Base-by-base conservation (phyloP, 1,284 basidiomycete species). In the Clitocybe nebularis region DNA sequence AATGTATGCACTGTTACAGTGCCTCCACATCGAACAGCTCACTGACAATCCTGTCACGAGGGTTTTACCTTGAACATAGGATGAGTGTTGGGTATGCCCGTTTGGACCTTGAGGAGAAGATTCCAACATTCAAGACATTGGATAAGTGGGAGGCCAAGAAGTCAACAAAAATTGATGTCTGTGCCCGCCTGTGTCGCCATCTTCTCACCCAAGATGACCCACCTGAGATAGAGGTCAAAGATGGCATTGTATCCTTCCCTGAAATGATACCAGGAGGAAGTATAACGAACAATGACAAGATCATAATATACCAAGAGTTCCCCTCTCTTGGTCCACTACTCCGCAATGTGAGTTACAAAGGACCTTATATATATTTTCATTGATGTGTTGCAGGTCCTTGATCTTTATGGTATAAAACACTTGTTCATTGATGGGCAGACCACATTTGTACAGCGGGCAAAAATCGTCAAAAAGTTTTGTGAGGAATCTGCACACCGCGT, bases 231-330 rank as follows among this genome's bases (percentile, higher is more conserved):
- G 13, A 8, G n/a, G 26, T 41, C 29, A 24, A 36, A 11, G 30
- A 46, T 14, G 45, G 45, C 13, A 11, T 19, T 10, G 30, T 34
- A 8, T n/a, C 40, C 14, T 44, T 36, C 41, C 47, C 47, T 4
- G n/a, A 26, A 13, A 7, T 26, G 7, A 38, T 38, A 13, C 45
- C 41, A 9, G 24, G 24, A 26, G 7, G n/a, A 26, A n/a, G 7
- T n/a, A n/a, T 25, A 9, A 8, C 20, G 10, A 22, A 25, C 16
- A 14, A 10, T 3, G 28, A 26, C 29, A 21, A 25, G 8, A 51
- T 56, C 13, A 21, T 58, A 4, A 47, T 58, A 6, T 58, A 54
- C 24, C 28, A 50, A 3, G 54, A 55, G 24, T 58, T 55, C 26
- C 36, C 54, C 0, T 52, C 51, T 0, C 36, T 52, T 25, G 38